Conservation (phyloP, 495 filamentous ascomycete species). For the Xylaria palmicola region DNA sequence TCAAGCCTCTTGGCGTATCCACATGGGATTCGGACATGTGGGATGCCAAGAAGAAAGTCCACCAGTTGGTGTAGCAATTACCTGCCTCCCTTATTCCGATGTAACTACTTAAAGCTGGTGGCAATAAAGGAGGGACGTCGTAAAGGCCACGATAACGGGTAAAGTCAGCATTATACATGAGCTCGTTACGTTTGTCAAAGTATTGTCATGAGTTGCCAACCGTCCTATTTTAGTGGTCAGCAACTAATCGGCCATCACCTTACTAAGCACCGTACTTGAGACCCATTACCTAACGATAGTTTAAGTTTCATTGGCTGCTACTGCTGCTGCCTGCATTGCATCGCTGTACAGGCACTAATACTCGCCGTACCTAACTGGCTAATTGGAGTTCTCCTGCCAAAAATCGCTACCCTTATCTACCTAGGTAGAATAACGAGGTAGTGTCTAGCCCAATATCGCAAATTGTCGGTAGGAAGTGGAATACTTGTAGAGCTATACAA, state of each 20-base stretch:
- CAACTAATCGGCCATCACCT: constrained; percentile 3
- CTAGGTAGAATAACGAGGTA: too few relatives aligned
- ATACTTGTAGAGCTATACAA: background rate
- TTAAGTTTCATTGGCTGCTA: background rate
- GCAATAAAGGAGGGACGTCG: too few relatives aligned
- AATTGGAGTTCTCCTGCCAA: background rate
- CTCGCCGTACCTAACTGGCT: background rate
- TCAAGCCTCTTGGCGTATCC: background rate
- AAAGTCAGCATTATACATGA: background rate
- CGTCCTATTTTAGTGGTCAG: background rate
- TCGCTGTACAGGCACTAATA: background rate
- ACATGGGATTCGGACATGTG: background rate
- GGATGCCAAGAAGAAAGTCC: background rate
- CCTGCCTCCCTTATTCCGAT: too few relatives aligned
- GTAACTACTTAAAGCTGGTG: too few relatives aligned
- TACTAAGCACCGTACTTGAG: background rate
- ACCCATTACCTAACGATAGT: background rate
- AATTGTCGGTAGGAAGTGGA: background rate
- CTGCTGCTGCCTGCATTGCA: background rate
- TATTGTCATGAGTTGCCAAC: background rate
- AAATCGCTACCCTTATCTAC: too few relatives aligned
- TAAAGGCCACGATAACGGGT: background rate
- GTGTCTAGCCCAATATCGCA: too few relatives aligned
- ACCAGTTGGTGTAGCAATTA: background rate
- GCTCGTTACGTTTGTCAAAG: background rate